Percentiles rank a stretch among this genome's conserved stretches.
phyloP scores from a whole-genome alignment of 495 filamentous ascomycete species.

The Hypoxylon fragiforme region DNA sequence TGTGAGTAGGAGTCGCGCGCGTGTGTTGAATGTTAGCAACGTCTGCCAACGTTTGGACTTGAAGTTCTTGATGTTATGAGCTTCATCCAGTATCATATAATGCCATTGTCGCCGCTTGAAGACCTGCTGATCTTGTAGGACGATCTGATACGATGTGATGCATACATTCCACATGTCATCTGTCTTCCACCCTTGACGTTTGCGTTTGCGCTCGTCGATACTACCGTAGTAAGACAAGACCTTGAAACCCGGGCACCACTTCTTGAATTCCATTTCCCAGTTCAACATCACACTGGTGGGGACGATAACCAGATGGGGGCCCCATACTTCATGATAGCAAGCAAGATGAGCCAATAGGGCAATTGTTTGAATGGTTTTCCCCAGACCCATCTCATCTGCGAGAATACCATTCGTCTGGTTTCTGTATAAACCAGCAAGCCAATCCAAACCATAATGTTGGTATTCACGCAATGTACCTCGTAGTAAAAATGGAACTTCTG shows the following conservation, averaged over 20 bases:
- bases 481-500: constrained; percentile 83
- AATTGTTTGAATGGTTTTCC: constrained; percentile 99
- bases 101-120: constrained; percentile 94
- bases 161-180: constrained; percentile 93
- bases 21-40: constrained; percentile 86
- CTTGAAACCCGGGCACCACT: constrained; percentile 98
- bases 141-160: constrained; percentile 95
- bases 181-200: constrained; percentile 88
- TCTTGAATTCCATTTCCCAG: constrained; percentile 99
- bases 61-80: constrained; percentile 99
- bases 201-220: constrained; percentile 86
- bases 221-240: constrained; percentile 96
- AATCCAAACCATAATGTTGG: constrained; percentile 94
- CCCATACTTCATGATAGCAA: constrained; percentile 89
- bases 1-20: constrained; percentile 83
- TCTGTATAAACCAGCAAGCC: constrained; percentile 91
- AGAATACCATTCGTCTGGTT: constrained; percentile 95
- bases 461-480: constrained; percentile 94
- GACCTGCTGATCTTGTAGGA: constrained; percentile 90
- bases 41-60: constrained; percentile 96
- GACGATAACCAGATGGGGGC: constrained; percentile 93
- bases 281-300: constrained; percentile 99
- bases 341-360: constrained; percentile 91
- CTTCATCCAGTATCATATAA: constrained; percentile 98
- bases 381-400: constrained; percentile 99